These are phyloP conservation scores for Rhodotorula taiwanensis DNA, from an alignment of 768 basidiomycete species.

Conservation along the genomic window DNA sequence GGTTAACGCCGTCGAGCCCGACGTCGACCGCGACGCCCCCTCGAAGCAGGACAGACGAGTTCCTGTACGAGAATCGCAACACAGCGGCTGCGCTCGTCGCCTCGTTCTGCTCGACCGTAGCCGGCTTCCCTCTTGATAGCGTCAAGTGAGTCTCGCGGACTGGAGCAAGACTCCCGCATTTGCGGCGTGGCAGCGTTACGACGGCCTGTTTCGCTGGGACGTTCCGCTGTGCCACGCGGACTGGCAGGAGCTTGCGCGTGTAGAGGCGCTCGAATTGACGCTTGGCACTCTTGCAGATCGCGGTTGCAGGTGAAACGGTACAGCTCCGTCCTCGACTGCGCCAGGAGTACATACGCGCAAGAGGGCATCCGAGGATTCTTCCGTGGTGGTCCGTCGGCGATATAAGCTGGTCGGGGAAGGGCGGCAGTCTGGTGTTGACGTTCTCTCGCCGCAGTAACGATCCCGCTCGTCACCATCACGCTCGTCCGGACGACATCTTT, in stretches of 20 bases:
- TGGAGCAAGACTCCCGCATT: too few species aligned
- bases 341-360: slow-evolving; percentile 60
- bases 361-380: slow-evolving; percentile 67
- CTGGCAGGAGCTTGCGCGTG: too few species aligned
- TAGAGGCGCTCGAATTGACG: too few species aligned
- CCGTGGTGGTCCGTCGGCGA: slow-evolving; percentile 47
- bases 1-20: too few species aligned
- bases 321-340: slow-evolving; percentile 60
- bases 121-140: slow-evolving; percentile 77
- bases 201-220: too few species aligned
- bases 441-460: slow-evolving; percentile 13
- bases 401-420: background rate
- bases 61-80: slow-evolving; percentile 16
- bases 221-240: too few species aligned
- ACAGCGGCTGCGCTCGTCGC: slow-evolving; percentile 24
- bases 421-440: background rate
- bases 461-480: slow-evolving; percentile 54
- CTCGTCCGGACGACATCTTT: slow-evolving; percentile 94
- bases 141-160: slow-evolving; percentile 89
- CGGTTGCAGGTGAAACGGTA: slow-evolving; percentile 38
- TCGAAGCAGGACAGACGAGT: slow-evolving; percentile 6
- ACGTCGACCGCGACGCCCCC: too few species aligned
- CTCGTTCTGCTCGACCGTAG: slow-evolving; percentile 74
- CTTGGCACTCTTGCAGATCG: too few species aligned
- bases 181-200: too few species aligned